A percentile compares a stretch with the other conserved stretches of the same genome.
Evolutionary conservation across 2,329 filamentous ascomycete species (phyloP).

Genomic region (Pseudocercospora eumusae): DNA sequence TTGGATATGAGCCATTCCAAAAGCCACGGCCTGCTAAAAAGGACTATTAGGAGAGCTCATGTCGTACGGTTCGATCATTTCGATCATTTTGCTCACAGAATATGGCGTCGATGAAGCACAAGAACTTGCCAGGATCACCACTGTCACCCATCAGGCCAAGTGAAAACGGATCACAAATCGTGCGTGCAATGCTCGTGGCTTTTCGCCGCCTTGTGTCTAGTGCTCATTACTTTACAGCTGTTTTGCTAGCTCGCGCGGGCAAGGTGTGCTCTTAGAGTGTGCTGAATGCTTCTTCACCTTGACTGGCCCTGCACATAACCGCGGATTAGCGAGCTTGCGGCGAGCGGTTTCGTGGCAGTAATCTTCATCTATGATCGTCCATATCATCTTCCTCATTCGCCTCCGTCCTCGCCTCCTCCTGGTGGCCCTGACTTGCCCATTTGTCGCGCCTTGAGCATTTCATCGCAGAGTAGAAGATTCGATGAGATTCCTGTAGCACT

Average conservation of each 20-base stretch:
- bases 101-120: no score
- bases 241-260: not conserved
- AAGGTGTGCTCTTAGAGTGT: not conserved
- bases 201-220: not conserved
- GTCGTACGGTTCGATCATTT: no score
- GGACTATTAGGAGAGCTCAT: no score
- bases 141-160: not conserved
- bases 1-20: no score
- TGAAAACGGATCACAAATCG: not conserved
- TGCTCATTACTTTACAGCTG: not conserved
- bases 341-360: not conserved
- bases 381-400: slow-evolving; percentile 19
- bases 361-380: not conserved
- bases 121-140: no score
- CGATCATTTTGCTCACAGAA: no score
- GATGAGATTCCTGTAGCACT: slow-evolving; percentile 94
- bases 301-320: not conserved
- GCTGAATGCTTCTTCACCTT: not conserved
- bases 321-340: not conserved
- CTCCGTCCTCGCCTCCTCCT: slow-evolving; percentile 33
- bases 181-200: not conserved
- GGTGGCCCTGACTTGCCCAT: slow-evolving; percentile 61
- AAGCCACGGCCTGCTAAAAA: no score
- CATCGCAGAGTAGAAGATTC: slow-evolving; percentile 92
- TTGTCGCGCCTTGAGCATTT: slow-evolving; percentile 95